A percentile compares a stretch with the other conserved stretches of the same genome.
phyloP scores from a whole-genome alignment of 257 asterid species.

The Schizonepeta tenuifolia region DNA sequence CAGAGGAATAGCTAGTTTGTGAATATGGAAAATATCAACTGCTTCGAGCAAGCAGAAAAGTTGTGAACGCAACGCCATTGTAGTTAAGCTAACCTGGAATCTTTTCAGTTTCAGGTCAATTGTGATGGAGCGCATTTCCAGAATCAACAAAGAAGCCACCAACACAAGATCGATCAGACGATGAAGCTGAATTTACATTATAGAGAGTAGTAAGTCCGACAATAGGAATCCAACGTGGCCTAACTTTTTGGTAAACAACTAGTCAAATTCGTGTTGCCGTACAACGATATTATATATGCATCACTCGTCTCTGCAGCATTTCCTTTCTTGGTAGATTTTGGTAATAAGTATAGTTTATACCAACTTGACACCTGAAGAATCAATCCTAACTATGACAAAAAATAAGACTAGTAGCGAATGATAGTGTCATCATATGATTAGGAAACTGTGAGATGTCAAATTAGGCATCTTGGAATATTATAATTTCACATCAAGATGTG shows the following conservation, averaged over 20 bases:
- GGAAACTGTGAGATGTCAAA: neutral
- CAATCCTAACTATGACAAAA: neutral
- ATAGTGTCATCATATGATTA: neutral
- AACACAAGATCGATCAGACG: neutral
- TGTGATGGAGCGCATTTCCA: neutral
- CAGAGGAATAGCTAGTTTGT: too few species aligned
- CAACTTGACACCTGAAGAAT: neutral
- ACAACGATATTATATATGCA: neutral
- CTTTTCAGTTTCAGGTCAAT: conserved; percentile 31
- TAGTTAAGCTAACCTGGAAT: too few species aligned
- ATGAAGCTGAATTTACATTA: neutral
- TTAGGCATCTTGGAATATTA: neutral
- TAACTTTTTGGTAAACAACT: neutral
- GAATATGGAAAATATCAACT: too few species aligned
- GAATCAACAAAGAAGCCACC: neutral
- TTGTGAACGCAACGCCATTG: too few species aligned
- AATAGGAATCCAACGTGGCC: neutral
- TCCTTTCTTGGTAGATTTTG: neutral
- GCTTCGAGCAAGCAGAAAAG: too few species aligned
- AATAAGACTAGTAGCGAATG: too few species aligned
- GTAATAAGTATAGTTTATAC: neutral
- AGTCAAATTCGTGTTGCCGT: neutral
- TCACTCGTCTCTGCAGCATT: neutral
- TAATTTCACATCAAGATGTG: neutral
- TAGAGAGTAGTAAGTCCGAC: neutral